Conservation (phyloP, 2,329 filamentous ascomycete genomes). For the Microsporum audouinii region DNA sequence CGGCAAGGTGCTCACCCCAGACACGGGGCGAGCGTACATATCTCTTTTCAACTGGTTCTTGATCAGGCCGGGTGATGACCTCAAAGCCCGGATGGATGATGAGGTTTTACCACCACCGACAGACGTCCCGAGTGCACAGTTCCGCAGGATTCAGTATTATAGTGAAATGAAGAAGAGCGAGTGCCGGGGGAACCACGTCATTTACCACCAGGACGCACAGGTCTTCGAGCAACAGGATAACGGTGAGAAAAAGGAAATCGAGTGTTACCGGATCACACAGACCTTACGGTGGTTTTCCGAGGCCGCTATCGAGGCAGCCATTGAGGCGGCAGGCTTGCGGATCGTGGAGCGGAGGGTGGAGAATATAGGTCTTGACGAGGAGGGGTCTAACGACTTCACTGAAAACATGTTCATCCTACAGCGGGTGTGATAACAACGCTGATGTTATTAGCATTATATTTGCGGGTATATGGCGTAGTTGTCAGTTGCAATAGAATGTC, state of each 20-base stretch:
- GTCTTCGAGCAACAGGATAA: not conserved
- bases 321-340: not conserved
- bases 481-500: too few relatives aligned
- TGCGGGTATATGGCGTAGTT: not conserved
- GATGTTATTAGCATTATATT: not conserved
- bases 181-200: not conserved
- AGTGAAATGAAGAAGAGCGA: not conserved
- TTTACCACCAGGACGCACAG: not conserved
- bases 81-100: not conserved
- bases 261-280: not conserved
- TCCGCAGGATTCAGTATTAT: not conserved
- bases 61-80: not conserved
- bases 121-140: not conserved
- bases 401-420: not conserved
- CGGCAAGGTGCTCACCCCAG: not conserved
- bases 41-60: not conserved
- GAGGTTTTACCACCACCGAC: not conserved
- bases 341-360: not conserved
- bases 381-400: not conserved
- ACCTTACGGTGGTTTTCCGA: not conserved
- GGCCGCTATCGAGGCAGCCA: not conserved
- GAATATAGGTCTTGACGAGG: not conserved
- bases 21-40: not conserved
- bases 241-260: not conserved
- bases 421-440: not conserved